Conservation (phyloP, 805 yeast genomes). For the Candida maesae region DNA sequence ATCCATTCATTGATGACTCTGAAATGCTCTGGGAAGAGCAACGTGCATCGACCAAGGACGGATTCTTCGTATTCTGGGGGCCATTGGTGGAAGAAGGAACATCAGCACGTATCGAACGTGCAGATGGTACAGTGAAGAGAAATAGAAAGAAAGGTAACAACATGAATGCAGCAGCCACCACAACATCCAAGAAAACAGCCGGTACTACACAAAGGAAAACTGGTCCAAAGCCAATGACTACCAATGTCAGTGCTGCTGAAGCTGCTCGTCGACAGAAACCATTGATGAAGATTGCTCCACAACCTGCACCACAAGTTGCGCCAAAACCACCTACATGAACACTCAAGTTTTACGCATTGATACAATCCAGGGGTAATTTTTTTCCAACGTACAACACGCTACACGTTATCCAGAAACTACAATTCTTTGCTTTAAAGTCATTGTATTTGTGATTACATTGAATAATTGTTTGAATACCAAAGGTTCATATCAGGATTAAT, state of each 20-base stretch:
- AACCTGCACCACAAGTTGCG: not conserved
- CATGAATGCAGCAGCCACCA: conserved; percentile 2
- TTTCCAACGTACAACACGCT: no score
- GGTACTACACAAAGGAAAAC: not conserved
- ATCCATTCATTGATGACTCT: conserved; percentile 95
- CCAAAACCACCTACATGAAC: conserved; percentile 2
- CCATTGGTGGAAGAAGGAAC: conserved; percentile 68
- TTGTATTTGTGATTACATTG: no score
- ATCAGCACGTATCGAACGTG: conserved; percentile 43
- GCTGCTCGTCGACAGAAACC: not conserved
- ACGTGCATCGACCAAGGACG: conserved; percentile 88
- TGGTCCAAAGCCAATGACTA: not conserved
- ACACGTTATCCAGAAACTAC: no score
- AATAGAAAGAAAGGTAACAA: conserved; percentile 29
- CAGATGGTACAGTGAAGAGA: conserved; percentile 41
- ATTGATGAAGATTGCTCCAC: conserved; percentile 1
- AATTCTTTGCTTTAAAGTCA: no score
- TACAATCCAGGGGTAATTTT: no score
- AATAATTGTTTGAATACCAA: no score
- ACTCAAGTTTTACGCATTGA: no score
- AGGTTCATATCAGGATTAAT: no score
- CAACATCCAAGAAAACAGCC: conserved; percentile 7
- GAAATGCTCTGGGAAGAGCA: conserved; percentile 93
- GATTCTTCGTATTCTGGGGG: conserved; percentile 94
- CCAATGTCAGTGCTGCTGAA: not conserved